Conservation (phyloP, 768 basidiomycete genomes). For the Lactarius indigo region DNA sequence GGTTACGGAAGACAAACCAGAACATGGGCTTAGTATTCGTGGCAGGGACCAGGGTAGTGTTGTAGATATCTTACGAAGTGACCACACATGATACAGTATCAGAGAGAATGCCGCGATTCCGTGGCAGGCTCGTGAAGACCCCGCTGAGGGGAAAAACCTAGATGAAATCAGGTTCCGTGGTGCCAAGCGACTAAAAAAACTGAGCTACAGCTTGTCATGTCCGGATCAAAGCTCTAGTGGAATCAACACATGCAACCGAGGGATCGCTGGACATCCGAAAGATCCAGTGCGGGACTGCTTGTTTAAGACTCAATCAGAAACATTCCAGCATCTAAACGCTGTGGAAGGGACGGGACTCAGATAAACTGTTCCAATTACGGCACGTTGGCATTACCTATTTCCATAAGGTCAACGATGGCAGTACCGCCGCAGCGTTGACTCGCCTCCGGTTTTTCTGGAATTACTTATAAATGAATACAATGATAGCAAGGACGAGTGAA, state of each 20-base stretch:
- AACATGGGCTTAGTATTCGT: conserved; percentile 31
- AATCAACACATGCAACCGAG: conserved; percentile 22
- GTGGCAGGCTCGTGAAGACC: conserved; percentile 26
- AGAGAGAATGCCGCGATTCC: conserved; percentile 34
- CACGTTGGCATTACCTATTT: conserved; percentile 37
- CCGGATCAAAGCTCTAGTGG: neutral
- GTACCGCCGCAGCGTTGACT: neutral
- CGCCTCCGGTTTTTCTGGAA: neutral
- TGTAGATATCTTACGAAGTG: conserved; percentile 30
- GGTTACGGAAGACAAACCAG: conserved; percentile 27
- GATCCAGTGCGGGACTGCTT: conserved; percentile 32
- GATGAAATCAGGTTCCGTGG: neutral
- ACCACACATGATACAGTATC: conserved; percentile 29
- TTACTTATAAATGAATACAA: conserved; percentile 32
- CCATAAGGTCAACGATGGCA: conserved; percentile 31
- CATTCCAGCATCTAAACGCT: neutral
- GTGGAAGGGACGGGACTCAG: conserved; percentile 30
- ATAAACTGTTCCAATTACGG: conserved; percentile 36
- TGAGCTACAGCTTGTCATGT: conserved; percentile 9
- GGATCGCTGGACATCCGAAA: conserved; percentile 38
- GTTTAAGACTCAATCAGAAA: neutral
- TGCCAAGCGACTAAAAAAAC: neutral
- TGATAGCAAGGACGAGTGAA: conserved; percentile 31
- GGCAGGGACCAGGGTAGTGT: conserved; percentile 30
- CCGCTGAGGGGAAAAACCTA: neutral